phyloP scores from a whole-genome alignment of 495 filamentous ascomycete species.

The Trichoderma gamsii region DNA sequence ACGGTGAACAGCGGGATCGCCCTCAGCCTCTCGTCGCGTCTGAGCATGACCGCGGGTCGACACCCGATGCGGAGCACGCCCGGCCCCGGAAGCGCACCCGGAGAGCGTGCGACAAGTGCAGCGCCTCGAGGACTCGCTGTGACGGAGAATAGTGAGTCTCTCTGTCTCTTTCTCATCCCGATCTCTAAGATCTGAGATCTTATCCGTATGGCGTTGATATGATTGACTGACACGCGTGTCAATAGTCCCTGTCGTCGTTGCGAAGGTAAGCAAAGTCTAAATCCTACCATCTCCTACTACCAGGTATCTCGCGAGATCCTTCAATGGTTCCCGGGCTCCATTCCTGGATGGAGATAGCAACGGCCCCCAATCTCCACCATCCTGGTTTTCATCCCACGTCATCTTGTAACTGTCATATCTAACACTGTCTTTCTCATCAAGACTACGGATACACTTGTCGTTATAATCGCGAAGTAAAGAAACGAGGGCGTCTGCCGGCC shows the following conservation, averaged over 20 bases:
- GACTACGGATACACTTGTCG: conserved; percentile 19
- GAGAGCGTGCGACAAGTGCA: conserved; percentile 19
- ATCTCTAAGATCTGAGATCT: neutral
- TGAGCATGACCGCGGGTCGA: neutral
- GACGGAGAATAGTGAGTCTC: conserved; percentile 18
- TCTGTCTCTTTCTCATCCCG: no score
- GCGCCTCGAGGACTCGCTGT: conserved; percentile 16
- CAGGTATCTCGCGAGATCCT: neutral
- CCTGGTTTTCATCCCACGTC: neutral
- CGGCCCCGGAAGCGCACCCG: conserved; percentile 17
- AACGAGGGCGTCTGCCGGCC: conserved; percentile 16
- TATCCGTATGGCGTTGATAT: neutral
- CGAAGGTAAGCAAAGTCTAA: conserved; percentile 14
- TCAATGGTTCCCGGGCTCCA: neutral
- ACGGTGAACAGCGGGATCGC: conserved; percentile 7
- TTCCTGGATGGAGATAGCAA: neutral
- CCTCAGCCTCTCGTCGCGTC: conserved; percentile 5
- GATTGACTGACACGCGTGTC: neutral
- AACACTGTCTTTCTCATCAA: neutral
- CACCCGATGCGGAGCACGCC: conserved; percentile 8
- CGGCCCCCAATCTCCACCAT: neutral
- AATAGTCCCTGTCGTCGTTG: conserved; percentile 15
- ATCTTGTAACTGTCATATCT: neutral
- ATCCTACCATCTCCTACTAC: neutral
- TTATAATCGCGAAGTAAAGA: conserved; percentile 19